A percentile compares a stretch with the other conserved stretches of the same genome.
Conservation (phyloP, 2,329 filamentous ascomycete genomes). For the Cytospora leucostoma region DNA sequence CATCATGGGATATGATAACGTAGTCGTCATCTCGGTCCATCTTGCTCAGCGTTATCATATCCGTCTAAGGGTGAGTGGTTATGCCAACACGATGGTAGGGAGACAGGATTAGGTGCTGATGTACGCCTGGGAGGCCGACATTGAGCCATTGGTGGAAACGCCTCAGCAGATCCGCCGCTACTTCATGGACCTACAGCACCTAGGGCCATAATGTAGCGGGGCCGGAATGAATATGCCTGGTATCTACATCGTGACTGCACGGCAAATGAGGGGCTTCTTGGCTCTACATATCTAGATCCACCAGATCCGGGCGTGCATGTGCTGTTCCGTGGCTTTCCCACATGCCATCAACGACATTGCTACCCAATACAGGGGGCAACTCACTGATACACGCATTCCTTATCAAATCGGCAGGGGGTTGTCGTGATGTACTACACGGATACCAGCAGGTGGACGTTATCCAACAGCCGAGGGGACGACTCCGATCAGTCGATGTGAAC, state of each 20-base stretch:
- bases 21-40: constrained; percentile 9
- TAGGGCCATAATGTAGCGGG: not conserved
- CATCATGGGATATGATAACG: constrained; percentile 2
- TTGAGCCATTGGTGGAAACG: not conserved
- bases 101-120: not conserved
- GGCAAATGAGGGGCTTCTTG: not conserved
- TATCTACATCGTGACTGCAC: not conserved
- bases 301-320: not conserved
- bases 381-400: not conserved
- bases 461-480: not conserved
- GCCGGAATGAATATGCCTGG: not conserved
- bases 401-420: not conserved
- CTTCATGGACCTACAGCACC: not conserved
- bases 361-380: not conserved
- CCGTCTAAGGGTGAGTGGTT: not conserved
- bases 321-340: not conserved
- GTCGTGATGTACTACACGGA: not conserved
- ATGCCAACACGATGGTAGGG: not conserved
- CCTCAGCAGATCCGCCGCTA: not conserved
- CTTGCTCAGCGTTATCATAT: no score
- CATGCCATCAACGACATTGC: not conserved
- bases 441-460: not conserved
- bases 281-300: not conserved
- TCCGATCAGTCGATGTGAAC: not conserved
- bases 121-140: not conserved